Base-by-base conservation (phyloP, 495 filamentous ascomycete genomes). In the Lasiosphaeria hispida region DNA sequence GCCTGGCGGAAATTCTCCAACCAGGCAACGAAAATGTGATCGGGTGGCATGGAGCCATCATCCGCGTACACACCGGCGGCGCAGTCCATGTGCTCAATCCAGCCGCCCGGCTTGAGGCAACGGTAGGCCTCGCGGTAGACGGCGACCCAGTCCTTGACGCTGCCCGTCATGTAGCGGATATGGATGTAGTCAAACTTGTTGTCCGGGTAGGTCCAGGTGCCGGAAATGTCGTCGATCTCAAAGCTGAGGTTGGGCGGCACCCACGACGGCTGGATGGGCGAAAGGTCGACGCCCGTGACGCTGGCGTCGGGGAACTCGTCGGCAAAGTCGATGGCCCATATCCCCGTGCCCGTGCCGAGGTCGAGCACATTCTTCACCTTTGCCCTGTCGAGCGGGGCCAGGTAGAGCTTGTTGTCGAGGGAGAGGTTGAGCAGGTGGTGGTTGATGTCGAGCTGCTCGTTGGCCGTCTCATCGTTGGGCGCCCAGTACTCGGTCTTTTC, bases 221-320 rank as follows among this genome's bases (percentile, higher is more conserved):
- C 71, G 10, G 70, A 57, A 58, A 77, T 74, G 57, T 83, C 81
- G 56, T 83, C 77, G 34, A 83, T 72, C 57, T 77, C 73, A 57
- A 82, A 83, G 11, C 63, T 54, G 6, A 77, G 65, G 51, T 80
- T 80, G 4, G 74, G 74, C 1, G 75, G 75, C 0, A 74, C 70
- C 70, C 74, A 72, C 33, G 59, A 40, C 0, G 76, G 75, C 54
- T 84, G 81, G 49, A 83, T 83, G 0, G 79, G 75, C 10, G 77
- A 82, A 14, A 87, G 73, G 62, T 88, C 86, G 11, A 82, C 82
- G 9, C 85, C 86, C 30, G 83, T 65, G 10, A 87, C 74, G 7
- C 75, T 70, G 6, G 77, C 70, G 7, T 63, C 18, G 0, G 82
- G 83, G 63, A 73, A 79, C 9, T 73, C 60, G 57, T 87, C 82